phyloP scores from a whole-genome alignment of 2,329 filamentous ascomycete genomes.

The Ambrosiella beaveri region DNA sequence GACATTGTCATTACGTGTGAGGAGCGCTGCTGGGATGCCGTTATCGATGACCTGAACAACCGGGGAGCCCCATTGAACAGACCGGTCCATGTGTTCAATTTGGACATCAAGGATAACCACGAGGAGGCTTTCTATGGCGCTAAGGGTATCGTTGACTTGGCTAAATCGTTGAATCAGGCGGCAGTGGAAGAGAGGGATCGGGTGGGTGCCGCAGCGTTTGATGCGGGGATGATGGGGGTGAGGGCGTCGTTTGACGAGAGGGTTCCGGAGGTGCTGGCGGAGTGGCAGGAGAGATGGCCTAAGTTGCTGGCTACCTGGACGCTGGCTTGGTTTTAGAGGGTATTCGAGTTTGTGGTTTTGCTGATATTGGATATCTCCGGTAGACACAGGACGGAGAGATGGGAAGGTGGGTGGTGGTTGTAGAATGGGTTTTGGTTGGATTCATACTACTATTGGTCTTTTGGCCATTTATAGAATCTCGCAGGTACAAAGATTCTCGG shows the following conservation, averaged over 20 bases:
- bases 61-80: conserved; percentile 75
- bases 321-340: conserved; percentile 72
- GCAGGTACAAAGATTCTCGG: too few relatives aligned
- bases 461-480: too few relatives aligned
- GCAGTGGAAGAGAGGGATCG: conserved; percentile 59
- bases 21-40: conserved; percentile 94
- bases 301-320: conserved; percentile 86
- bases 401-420: neutral
- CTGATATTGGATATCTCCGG: neutral
- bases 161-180: conserved; percentile 64
- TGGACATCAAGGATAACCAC: conserved; percentile 97
- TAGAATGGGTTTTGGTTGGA: neutral
- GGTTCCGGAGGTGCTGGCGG: conserved; percentile 77
- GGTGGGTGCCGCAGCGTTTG: conserved; percentile 48
- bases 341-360: neutral
- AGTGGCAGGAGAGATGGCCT: conserved; percentile 93
- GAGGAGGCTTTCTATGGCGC: conserved; percentile 88
- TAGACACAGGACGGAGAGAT: conserved; percentile 7
- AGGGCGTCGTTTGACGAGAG: conserved; percentile 74
- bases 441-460: neutral
- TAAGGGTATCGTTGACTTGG: conserved; percentile 79
- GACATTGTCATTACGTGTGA: conserved; percentile 96
- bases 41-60: conserved; percentile 79
- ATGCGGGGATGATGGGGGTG: conserved; percentile 47
- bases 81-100: conserved; percentile 93